Evolutionary conservation across 2,329 filamentous ascomycete species (phyloP).

Genomic region (Ophidiomyces ophidiicola): DNA sequence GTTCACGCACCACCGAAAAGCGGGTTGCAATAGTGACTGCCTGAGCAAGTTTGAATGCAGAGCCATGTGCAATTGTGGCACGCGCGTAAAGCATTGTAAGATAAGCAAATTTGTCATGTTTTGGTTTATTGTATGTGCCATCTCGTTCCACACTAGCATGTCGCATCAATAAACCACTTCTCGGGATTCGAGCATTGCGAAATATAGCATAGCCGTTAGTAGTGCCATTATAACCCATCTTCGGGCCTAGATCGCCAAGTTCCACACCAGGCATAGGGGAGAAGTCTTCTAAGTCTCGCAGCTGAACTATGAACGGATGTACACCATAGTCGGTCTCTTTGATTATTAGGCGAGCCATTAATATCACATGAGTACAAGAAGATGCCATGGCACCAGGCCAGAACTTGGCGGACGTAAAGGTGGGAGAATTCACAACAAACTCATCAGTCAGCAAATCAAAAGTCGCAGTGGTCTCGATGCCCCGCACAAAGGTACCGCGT

Average conservation of each 20-base stretch:
- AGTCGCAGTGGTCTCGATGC: conserved; percentile 24
- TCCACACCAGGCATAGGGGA: conserved; percentile 19
- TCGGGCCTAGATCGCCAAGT: conserved; percentile 21
- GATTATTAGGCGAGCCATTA: conserved; percentile 23
- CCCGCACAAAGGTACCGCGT: conserved; percentile 23
- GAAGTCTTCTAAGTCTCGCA: conserved; percentile 20
- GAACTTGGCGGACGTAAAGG: conserved; percentile 21
- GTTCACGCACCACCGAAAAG: conserved; percentile 18
- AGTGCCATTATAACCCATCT: conserved; percentile 19
- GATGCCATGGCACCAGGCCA: conserved; percentile 23
- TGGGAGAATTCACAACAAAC: conserved; percentile 23
- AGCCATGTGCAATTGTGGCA: conserved; percentile 19
- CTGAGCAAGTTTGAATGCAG: conserved; percentile 22
- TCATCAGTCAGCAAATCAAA: conserved; percentile 21
- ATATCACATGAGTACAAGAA: conserved; percentile 21
- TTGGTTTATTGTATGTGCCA: conserved; percentile 21
- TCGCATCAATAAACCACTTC: conserved; percentile 22
- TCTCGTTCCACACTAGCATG: conserved; percentile 20
- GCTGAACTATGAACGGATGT: conserved; percentile 22
- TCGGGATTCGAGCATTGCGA: conserved; percentile 24
- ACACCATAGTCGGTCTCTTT: conserved; percentile 19
- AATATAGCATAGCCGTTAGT: conserved; percentile 28
- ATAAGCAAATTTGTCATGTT: conserved; percentile 24
- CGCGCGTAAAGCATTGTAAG: conserved; percentile 25
- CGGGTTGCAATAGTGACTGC: conserved; percentile 26